Evolutionary conservation across 441 rosid species (phyloP), one percentile per base, ranked within the genome.

Genomic region (Lepidium campestre): DNA sequence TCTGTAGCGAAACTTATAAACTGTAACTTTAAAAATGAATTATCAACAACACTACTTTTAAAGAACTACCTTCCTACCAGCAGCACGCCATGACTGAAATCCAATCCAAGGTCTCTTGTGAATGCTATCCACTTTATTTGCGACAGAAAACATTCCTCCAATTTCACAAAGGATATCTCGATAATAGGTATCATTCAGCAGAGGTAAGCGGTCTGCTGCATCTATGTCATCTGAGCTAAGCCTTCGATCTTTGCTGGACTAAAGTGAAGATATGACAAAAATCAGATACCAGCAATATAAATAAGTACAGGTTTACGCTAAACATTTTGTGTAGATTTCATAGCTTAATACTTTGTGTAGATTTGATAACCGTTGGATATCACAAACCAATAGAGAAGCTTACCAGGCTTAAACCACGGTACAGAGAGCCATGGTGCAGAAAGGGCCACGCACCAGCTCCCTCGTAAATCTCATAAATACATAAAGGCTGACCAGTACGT

Each of bases 21-120:
- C 32, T 40, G 40, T 22, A 58, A 50, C 67, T 58, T 50, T 1
- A 41, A 3, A 59, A 72, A 59, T 39, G 8, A 54, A 41, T 35
- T 7, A 67, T 60, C 36, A 61, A 67, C 37, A 67, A 36, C 53
- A 50, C 71, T 48, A 63, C 59, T 68, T 52, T 45, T 41, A 49
- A 25, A 71, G 60, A 75, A 77, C 70, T 95, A 95, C 98, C 99
- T 92, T 87, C 83, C 94, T 84, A 82, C 97, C 98, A 70, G 95
- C 82, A 76, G 98, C 93, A 69, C 82, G 90, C 93, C 99, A 94
- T 70, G 99, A 89, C 70, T 90, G 97, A 80, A 94, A 94, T 59
- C 99, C 99, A 74, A 95, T 95, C 99, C 99, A 95, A 68, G 99
- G 99, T 78, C 97, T 88, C 76, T 63, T 81, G 79, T 95, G 99